These are phyloP conservation scores for Cyberlindnera maritima DNA, from an alignment of 805 yeast genomes.

Conservation along the genomic window DNA sequence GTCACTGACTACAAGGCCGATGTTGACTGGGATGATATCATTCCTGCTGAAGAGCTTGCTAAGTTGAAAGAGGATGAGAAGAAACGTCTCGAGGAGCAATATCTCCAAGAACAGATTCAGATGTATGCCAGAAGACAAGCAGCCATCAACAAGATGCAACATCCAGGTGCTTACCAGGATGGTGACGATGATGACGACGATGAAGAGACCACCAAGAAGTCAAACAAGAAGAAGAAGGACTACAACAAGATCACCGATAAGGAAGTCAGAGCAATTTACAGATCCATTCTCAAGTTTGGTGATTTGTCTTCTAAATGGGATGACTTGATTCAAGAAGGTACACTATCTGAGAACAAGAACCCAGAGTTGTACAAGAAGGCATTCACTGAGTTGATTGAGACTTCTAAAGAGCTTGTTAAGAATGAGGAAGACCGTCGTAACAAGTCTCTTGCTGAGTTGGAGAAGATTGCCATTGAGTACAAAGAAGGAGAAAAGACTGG, in stretches of 20 bases:
- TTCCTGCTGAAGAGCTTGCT: conserved; percentile 89
- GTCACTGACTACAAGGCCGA: conserved; percentile 98
- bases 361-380: conserved; percentile 74
- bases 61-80: conserved; percentile 90
- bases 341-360: conserved; percentile 78
- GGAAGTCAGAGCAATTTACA: conserved; percentile 82
- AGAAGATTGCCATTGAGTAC: conserved; percentile 56
- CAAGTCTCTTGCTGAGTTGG: conserved; percentile 54
- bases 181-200: conserved; percentile 40
- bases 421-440: conserved; percentile 65
- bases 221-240: conserved; percentile 35
- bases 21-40: conserved; percentile 98
- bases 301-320: conserved; percentile 77
- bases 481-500: conserved; percentile 41
- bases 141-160: conserved; percentile 60
- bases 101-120: conserved; percentile 83
- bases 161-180: conserved; percentile 40
- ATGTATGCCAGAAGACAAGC: conserved; percentile 80
- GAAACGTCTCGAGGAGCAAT: conserved; percentile 80
- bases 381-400: conserved; percentile 66
- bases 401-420: conserved; percentile 57
- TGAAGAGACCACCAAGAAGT: conserved; percentile 32
- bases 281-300: conserved; percentile 79
- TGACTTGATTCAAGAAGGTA: conserved; percentile 84
- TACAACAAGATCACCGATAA: conserved; percentile 68